Evolutionary conservation across 2,329 filamentous ascomycete genomes (phyloP).

Genomic region (Trichophyton equinum): DNA sequence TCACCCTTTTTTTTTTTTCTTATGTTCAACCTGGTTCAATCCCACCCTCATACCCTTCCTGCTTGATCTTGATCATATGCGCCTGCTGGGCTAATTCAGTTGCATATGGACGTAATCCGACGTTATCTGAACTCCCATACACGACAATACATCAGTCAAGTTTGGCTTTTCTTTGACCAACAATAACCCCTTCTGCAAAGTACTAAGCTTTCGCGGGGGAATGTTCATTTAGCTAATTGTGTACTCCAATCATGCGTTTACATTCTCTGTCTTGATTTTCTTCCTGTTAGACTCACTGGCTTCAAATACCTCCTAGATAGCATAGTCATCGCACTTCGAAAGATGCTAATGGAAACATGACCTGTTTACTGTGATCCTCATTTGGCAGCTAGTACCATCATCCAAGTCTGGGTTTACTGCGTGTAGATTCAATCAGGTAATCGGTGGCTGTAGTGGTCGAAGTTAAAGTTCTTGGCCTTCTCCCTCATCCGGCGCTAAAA

Average conservation of each 20-base stretch:
- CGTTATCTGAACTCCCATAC: background rate
- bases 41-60: conserved; percentile 5
- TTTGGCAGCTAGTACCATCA: too few relatives aligned
- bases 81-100: conserved; percentile 12
- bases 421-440: too few relatives aligned
- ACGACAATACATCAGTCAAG: background rate
- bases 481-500: background rate
- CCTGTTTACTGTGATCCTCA: background rate
- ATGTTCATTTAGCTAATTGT: background rate
- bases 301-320: background rate
- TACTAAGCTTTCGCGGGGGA: background rate
- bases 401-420: too few relatives aligned
- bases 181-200: background rate
- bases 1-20: conserved; percentile 6
- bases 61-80: conserved; percentile 14
- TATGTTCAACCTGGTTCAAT: background rate
- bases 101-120: conserved; percentile 9
- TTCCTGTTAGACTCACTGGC: conserved; percentile 6
- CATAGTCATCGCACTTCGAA: background rate
- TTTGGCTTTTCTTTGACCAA: background rate
- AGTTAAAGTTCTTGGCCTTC: background rate
- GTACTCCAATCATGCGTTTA: conserved; percentile 1
- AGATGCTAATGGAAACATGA: background rate
- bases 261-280: conserved; percentile 12
- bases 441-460: background rate